Percentiles rank a stretch among this genome's conserved stretches.
Conservation (phyloP, 345 rosid genomes). For the Ceriops tagal region DNA sequence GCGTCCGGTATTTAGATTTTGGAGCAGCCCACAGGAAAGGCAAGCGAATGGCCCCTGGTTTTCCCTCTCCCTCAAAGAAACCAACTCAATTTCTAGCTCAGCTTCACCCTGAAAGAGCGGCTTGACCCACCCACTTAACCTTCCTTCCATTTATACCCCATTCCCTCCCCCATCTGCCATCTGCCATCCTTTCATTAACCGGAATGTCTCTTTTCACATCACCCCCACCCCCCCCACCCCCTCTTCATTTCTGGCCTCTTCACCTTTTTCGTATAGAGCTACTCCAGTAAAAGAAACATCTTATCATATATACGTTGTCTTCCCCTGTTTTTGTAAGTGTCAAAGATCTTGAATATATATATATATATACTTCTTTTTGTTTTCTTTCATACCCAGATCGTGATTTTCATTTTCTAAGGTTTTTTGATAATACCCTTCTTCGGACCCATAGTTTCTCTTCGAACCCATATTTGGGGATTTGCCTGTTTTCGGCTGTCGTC, state of each 20-base stretch:
- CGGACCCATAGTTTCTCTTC: not conserved
- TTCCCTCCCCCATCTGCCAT: not conserved
- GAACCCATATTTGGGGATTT: not conserved
- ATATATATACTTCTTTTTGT: not conserved
- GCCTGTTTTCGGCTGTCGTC: not conserved
- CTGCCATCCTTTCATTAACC: conserved; percentile 1
- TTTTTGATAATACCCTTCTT: conserved; percentile 10
- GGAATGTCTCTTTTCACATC: conserved; percentile 29
- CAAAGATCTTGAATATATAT: not conserved
- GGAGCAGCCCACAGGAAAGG: conserved; percentile 51
- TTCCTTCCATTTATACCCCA: conserved; percentile 13
- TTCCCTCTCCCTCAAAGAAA: conserved; percentile 32
- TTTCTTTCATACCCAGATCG: conserved; percentile 25
- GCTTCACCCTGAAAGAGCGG: conserved; percentile 12
- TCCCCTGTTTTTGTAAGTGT: conserved; percentile 3
- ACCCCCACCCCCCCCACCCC: not conserved
- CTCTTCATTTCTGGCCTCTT: not conserved
- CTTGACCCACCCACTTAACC: conserved; percentile 11
- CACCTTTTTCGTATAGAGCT: not conserved
- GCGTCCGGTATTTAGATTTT: conserved; percentile 40
- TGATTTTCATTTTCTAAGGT: not conserved
- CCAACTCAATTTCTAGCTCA: conserved; percentile 29
- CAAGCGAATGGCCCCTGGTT: conserved; percentile 71
- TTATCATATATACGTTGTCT: not conserved
- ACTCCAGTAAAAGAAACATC: too few species aligned